These are phyloP conservation scores for Neurospora sp. DNA, from an alignment of 495 filamentous ascomycete species.

Conservation along the genomic window DNA sequence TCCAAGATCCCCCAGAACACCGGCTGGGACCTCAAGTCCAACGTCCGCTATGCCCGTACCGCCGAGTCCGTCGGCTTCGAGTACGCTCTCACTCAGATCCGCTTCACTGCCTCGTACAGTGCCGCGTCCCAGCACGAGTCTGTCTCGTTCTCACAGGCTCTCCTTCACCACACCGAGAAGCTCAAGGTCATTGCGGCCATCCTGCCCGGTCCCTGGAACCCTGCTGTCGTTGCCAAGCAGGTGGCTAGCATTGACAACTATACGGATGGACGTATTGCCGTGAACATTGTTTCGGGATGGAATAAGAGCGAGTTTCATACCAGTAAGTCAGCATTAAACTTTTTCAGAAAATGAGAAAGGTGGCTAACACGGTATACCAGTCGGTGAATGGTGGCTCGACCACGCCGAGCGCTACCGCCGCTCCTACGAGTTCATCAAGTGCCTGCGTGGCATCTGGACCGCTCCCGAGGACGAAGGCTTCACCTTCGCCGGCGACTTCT, in stretches of 20 bases:
- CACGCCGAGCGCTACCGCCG: constrained; percentile 40
- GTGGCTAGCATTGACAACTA: constrained; percentile 41
- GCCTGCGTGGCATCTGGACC: constrained; percentile 39
- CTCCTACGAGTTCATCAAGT: constrained; percentile 37
- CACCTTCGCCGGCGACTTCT: constrained; percentile 37
- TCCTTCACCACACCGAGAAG: constrained; percentile 31
- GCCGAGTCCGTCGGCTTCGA: constrained; percentile 37
- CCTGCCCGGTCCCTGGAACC: constrained; percentile 40
- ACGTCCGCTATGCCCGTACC: constrained; percentile 33
- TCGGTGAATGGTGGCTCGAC: constrained; percentile 44
- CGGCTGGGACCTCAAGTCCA: constrained; percentile 34
- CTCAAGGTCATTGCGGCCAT: constrained; percentile 40
- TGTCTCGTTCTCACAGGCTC: constrained; percentile 38
- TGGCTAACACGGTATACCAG: constrained; percentile 15
- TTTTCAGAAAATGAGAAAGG: too few species aligned
- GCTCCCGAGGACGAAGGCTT: constrained; percentile 27
- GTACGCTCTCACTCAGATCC: constrained; percentile 38
- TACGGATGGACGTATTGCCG: constrained; percentile 33
- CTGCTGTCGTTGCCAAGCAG: constrained; percentile 39
- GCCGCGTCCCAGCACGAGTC: constrained; percentile 41
- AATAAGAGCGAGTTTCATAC: constrained; percentile 37
- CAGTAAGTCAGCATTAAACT: background rate
- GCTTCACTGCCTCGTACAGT: constrained; percentile 40
- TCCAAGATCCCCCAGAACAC: constrained; percentile 39
- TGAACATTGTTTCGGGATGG: constrained; percentile 41